Evolutionary conservation across 1,139 yeast species (phyloP), one percentile per base, ranked within the genome.

Genomic region (Zhuliangozyma blackwelliae): DNA sequence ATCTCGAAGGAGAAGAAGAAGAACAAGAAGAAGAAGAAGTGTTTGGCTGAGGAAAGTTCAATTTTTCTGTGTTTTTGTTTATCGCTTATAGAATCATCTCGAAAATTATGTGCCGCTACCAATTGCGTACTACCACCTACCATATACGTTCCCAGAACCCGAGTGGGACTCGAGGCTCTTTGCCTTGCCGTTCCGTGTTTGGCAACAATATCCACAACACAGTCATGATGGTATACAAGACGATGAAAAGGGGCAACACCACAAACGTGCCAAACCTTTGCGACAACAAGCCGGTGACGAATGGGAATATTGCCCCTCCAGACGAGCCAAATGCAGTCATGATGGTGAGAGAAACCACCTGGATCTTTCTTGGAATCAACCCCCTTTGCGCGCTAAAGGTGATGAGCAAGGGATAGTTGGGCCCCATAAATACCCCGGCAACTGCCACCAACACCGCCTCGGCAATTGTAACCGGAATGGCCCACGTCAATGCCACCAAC

Each of bases 291-390:
- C 83, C 83, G 23, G 75, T 72, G 19, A 77, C 38, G 45, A 78
- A 77, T 10, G 83, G 83, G 45, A 77, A 67, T 3, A 76, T 48
- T 3, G 82, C 81, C 2, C 82, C 83, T 7, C 83, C 83, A 23
- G 77, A 67, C 2, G 79, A 69, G 1, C 83, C 83, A 55, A 77
- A 75, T 0, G 82, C 82, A 0, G 82, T 72, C 49, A 68, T 68
- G 27, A 78, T 67, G 1, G 82, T 76, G 39, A 77, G 52, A 0
- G 79, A 65, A 29, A 75, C 67, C 29, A 74, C 71, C 44, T 73
- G 79, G 37, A 76, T 75, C 50, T 71, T 75, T 40, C 81, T 54
- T 1, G 82, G 82, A 27, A 77, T 50, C 33, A 77, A 59, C 39
- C 63, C 61, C 5, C 37, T 38, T 30, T 37, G 44, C 0, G 73